Evolutionary conservation across 176 grass and related monocot genomes (phyloP).

Genomic region (Poa pratensis): DNA sequence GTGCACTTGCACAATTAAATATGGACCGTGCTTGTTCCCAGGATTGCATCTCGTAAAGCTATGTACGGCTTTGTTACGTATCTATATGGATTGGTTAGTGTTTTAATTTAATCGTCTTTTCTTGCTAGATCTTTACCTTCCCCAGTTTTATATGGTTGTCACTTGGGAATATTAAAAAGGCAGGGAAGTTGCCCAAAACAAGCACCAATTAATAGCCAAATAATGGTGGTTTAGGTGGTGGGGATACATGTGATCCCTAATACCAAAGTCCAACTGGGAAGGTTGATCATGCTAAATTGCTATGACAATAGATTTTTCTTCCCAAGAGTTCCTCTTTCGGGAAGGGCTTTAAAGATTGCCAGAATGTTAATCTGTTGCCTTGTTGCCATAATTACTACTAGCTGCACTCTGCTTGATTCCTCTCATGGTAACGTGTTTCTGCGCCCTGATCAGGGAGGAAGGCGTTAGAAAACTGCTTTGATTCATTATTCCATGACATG

Average conservation of each 20-base stretch:
- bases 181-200: conserved; percentile 35
- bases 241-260: conserved; percentile 51
- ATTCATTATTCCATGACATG: conserved; percentile 67
- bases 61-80: conserved; percentile 42
- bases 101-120: conserved; percentile 38
- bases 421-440: conserved; percentile 36
- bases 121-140: conserved; percentile 30
- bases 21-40: conserved; percentile 39
- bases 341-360: conserved; percentile 44
- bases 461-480: conserved; percentile 35
- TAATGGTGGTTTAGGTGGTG: conserved; percentile 47
- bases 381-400: conserved; percentile 36
- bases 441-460: conserved; percentile 47
- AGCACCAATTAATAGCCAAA: conserved; percentile 31
- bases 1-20: conserved; percentile 48
- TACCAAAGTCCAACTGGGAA: conserved; percentile 48
- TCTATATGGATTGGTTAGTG: conserved; percentile 49
- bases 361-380: conserved; percentile 26
- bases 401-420: conserved; percentile 50
- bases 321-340: conserved; percentile 44
- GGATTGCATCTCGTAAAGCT: conserved; percentile 55
- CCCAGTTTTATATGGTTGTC: neutral
- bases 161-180: conserved; percentile 33
- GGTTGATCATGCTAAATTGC: conserved; percentile 11
- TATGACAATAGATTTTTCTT: conserved; percentile 42